Evolutionary conservation across 2,329 filamentous ascomycete genomes (phyloP).

Genomic region (Plectosphaerella cucumerina): DNA sequence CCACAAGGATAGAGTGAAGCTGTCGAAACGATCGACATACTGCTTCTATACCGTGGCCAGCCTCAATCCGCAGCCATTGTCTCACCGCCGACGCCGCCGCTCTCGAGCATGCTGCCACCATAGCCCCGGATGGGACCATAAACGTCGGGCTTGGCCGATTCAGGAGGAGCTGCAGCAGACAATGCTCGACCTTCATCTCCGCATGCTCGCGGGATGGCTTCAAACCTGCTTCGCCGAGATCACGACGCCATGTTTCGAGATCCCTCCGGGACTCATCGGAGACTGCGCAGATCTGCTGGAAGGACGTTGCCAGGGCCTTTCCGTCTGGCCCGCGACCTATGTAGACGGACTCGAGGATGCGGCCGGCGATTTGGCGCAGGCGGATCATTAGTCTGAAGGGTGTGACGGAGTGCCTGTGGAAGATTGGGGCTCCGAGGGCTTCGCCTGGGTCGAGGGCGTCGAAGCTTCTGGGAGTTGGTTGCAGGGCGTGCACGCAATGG

Average conservation of each 20-base stretch:
- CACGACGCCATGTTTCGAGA: slow-evolving; percentile 14
- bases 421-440: slow-evolving; percentile 6
- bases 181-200: slow-evolving; percentile 18
- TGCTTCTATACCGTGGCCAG: slow-evolving; percentile 11
- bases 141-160: slow-evolving; percentile 18
- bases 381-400: slow-evolving; percentile 11
- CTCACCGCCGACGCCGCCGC: slow-evolving; percentile 14
- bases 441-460: slow-evolving; percentile 12
- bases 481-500: slow-evolving; percentile 16
- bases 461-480: slow-evolving; percentile 6
- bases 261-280: slow-evolving; percentile 12
- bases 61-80: slow-evolving; percentile 14
- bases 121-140: slow-evolving; percentile 17
- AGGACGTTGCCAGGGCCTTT: slow-evolving; percentile 12
- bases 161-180: slow-evolving; percentile 15
- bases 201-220: slow-evolving; percentile 17
- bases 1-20: slow-evolving; percentile 15
- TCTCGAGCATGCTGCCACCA: slow-evolving; percentile 16
- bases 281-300: slow-evolving; percentile 15
- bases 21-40: slow-evolving; percentile 15
- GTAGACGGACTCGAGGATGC: slow-evolving; percentile 19
- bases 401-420: slow-evolving; percentile 9
- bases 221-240: slow-evolving; percentile 11
- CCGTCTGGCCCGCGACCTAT: slow-evolving; percentile 17
- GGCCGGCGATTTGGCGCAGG: slow-evolving; percentile 15